These are phyloP conservation scores for Stephania cephalantha DNA, from an alignment of 164 flowering plant genomes.

Conservation along the genomic window DNA sequence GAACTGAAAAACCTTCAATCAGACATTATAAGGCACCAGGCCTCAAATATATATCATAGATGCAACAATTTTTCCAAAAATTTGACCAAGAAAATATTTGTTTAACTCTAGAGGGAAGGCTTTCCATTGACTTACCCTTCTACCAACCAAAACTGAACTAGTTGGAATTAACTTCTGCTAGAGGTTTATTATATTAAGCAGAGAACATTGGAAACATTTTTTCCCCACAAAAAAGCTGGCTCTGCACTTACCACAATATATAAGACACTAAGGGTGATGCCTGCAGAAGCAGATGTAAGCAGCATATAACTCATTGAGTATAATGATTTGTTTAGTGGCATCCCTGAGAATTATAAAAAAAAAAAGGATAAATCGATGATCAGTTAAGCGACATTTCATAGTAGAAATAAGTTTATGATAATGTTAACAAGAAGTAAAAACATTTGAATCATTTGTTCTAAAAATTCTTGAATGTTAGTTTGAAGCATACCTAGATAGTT, in stretches of 20 bases:
- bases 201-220: not conserved
- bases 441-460: not conserved
- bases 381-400: not conserved
- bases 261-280: slow-evolving; percentile 45
- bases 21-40: too few relatives aligned
- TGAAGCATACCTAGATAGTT: slow-evolving; percentile 37
- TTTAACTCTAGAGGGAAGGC: not conserved
- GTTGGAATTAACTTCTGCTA: not conserved
- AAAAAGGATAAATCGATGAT: not conserved
- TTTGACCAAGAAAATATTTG: too few relatives aligned
- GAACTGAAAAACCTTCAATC: not conserved
- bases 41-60: too few relatives aligned
- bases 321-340: slow-evolving; percentile 61
- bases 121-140: not conserved
- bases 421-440: not conserved
- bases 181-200: not conserved
- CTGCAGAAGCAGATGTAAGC: slow-evolving; percentile 55
- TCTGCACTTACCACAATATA: slow-evolving; percentile 51
- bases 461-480: not conserved
- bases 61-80: too few relatives aligned
- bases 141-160: not conserved
- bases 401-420: slow-evolving; percentile 3
- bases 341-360: slow-evolving; percentile 32
- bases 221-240: not conserved
- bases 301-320: slow-evolving; percentile 59